A percentile compares a stretch with the other conserved stretches of the same genome.
These are phyloP conservation scores for Vaccinium vitisidaea DNA, from an alignment of 148 eudicot species.

Conservation along the genomic window DNA sequence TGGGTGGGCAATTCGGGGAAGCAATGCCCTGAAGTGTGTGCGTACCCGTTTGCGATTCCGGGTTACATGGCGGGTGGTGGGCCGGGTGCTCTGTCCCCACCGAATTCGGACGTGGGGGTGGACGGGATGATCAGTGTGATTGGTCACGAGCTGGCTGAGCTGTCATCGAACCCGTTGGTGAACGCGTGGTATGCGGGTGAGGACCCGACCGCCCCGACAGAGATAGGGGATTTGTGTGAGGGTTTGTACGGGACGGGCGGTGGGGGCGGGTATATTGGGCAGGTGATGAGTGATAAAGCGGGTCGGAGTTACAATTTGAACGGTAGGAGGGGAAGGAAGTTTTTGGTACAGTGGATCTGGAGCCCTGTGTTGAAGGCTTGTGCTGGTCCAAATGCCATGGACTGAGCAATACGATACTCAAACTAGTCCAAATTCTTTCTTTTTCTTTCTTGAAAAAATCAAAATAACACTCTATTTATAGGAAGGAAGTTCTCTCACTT, in stretches of 20 bases:
- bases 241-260: conserved; percentile 94
- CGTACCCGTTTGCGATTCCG: conserved; percentile 90
- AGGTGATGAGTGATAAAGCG: conserved; percentile 60
- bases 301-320: conserved; percentile 75
- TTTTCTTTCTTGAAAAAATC: no score
- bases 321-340: conserved; percentile 67
- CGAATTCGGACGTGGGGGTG: conserved; percentile 67
- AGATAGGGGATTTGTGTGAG: conserved; percentile 89
- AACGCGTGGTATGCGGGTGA: conserved; percentile 99
- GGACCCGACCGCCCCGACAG: conserved; percentile 97
- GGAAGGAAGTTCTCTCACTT: no score
- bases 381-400: conserved; percentile 91
- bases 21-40: conserved; percentile 93
- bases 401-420: conserved; percentile 19
- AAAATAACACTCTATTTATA: no score
- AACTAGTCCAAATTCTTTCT: no score
- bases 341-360: conserved; percentile 96
- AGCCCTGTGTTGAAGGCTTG: conserved; percentile 80
- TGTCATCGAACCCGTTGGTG: conserved; percentile 74
- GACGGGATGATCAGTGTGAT: conserved; percentile 96
- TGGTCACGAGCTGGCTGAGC: conserved; percentile 85
- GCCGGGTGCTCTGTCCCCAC: conserved; percentile 49
- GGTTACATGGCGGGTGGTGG: conserved; percentile 74
- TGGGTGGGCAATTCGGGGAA: conserved; percentile 89
- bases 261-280: conserved; percentile 94